Percentiles rank a stretch among this genome's conserved stretches.
Conservation (phyloP, 345 rosid species). For the Salix arbutifolia region DNA sequence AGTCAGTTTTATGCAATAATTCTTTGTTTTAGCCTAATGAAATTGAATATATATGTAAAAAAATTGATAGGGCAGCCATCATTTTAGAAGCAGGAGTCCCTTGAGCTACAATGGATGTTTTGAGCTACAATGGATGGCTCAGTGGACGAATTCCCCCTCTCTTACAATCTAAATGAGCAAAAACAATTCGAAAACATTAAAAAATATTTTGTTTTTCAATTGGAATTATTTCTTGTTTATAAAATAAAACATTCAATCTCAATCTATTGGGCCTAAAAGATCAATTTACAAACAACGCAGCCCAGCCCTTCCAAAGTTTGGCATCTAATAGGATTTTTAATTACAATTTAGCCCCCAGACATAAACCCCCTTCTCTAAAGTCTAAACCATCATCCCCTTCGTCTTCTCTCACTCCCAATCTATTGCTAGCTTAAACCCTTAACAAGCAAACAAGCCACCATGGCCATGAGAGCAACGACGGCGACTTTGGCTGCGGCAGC, state of each 20-base stretch:
- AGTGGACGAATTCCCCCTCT: constrained; percentile 60
- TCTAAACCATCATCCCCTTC: no score
- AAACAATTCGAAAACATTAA: no score
- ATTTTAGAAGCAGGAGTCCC: constrained; percentile 27
- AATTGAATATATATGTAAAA: not conserved
- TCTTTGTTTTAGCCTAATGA: not conserved
- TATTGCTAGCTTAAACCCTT: constrained; percentile 14
- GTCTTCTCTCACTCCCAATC: no score
- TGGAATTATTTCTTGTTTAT: no score
- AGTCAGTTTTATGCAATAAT: not conserved
- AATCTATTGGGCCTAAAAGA: no score
- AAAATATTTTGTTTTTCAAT: no score
- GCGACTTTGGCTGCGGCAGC: constrained; percentile 24
- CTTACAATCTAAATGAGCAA: constrained; percentile 60
- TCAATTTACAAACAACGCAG: no score
- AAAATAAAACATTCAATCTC: no score
- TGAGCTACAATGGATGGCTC: constrained; percentile 87
- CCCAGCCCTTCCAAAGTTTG: no score
- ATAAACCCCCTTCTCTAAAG: no score
- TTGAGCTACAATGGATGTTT: constrained; percentile 46
- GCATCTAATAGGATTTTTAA: no score
- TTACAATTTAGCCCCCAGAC: no score
- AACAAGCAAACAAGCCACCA: not conserved
- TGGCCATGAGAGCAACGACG: constrained; percentile 39
- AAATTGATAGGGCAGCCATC: not conserved